Evolutionary conservation across 495 filamentous ascomycete species (phyloP), one percentile per base, ranked within the genome.

Genomic region (Talaromyces trachyspermus): DNA sequence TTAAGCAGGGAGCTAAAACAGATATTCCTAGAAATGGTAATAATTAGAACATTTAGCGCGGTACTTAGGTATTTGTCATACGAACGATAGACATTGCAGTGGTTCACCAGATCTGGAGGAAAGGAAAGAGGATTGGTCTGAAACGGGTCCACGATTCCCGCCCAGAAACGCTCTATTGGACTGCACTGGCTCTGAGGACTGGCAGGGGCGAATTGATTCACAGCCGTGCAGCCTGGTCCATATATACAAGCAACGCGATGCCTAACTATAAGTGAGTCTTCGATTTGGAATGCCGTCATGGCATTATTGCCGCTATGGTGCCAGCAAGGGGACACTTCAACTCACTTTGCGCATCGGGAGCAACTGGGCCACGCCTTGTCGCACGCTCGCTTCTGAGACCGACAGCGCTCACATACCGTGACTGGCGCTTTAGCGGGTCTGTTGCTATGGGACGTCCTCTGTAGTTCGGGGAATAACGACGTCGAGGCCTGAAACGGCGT

Each of bases 121-220:
- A 46, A 33, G 4, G 43, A 46, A 2, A 36, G 17, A 11, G 43
- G 43, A 46, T 46, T 11, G 9, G 43, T 32, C 18, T 32, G 26
- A 33, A 46, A 46, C 2, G 43, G 43, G n/a, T 46, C 43, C 17
- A 46, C 43, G 12, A 46, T 33, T 14, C 43, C 43, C 22, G 39
- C 17, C 39, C 39, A 42, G 5, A 42, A 26, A 6, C 39, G 9
- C 7, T 42, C 39, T 22, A 26, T 25, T 14, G 12, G 5, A 3
- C 18, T 23, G n/a, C 14, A 20, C 4, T 15, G 35, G 15, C 8
- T 42, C 6, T 26, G 20, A 42, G 39, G 12, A n/a, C 39, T 26
- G 4, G 12, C 12, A 11, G 39, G 9, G 32, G 4, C 5, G 32
- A 22, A 41, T 26, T 14, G 22, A 26, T 37, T 14, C 38, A 19